Evolutionary conservation across 768 basidiomycete species (phyloP), one percentile per base, ranked within the genome.

Genomic region (Kwoniella europaea): DNA sequence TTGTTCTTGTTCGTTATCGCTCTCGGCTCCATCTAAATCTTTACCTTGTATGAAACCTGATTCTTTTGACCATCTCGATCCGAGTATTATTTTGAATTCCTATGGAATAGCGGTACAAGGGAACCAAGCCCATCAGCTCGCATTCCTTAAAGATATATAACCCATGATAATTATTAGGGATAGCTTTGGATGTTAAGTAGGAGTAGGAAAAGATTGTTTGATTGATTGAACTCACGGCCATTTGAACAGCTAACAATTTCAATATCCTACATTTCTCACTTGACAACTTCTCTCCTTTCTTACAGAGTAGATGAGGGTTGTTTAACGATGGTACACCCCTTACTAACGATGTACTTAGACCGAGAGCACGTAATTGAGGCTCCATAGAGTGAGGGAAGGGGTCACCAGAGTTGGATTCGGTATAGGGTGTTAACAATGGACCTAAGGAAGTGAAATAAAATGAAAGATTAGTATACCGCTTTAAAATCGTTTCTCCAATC

Each of bases 331-430:
- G 95, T 0, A 97, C 91, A 65, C 97, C 97, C 77, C 88, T 89
- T 68, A 91, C 88, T 87, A 99, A 88, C 41, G 86, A 88, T 18
- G 95, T 98, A 62, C 89, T 86, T 42, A 99, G 85, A 9, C 97
- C 97, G 44, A 98, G 88, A 83, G 92, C 92, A 66, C 97, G 90
- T 63, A 99, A 87, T 81, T 98, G 96, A 22, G 95, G 94, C 72
- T 99, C 97, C 86, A 98, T 94, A 77, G 94, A 94, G 83, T 98
- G 94, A 46, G 97, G 94, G 84, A 98, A 95, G 2, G 93, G 91
- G 50, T 80, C 79, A 29, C 79, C 79, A 75, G 94, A 91, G 50
- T 91, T 88, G 0, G 91, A 91, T 72, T 91, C 90, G 62, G 82
- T 79, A 73, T 79, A 82, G 59, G 82, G 76, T 88, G 90, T 80